Conservation (phyloP, 257 asterid species). For the Nicotiana tabacum region DNA sequence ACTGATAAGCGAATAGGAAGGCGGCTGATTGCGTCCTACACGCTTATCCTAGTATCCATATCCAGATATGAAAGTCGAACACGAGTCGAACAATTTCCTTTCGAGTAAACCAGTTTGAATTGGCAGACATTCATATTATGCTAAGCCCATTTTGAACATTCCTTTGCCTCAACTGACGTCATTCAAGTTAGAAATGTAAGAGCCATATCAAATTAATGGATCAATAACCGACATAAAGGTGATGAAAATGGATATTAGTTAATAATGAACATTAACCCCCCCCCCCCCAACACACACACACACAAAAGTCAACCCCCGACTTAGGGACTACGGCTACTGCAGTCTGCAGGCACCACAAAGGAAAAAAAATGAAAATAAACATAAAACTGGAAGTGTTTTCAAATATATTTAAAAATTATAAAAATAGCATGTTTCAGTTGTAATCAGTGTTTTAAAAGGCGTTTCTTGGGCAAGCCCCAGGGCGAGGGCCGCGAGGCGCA, state of each 20-base stretch:
- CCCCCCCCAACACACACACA: not conserved
- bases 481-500: too few species aligned
- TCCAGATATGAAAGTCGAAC: not conserved
- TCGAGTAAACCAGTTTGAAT: not conserved
- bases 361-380: not conserved
- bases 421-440: not conserved
- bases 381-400: not conserved
- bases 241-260: constrained; percentile 1
- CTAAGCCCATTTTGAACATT: not conserved
- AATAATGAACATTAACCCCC: not conserved
- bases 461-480: too few species aligned
- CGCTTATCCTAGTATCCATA: not conserved
- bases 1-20: not conserved
- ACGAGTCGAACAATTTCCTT: not conserved
- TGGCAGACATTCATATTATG: not conserved
- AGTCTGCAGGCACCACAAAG: not conserved
- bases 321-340: not conserved
- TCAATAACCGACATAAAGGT: not conserved
- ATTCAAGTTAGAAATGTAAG: not conserved
- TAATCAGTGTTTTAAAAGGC: too few species aligned
- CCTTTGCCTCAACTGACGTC: not conserved
- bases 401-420: not conserved
- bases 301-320: not conserved
- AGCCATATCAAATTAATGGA: not conserved
- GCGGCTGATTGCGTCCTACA: not conserved